Evolutionary conservation across 2,329 filamentous ascomycete species (phyloP), one percentile per base, ranked within the genome.

Genomic region (Sclerotinia minor): DNA sequence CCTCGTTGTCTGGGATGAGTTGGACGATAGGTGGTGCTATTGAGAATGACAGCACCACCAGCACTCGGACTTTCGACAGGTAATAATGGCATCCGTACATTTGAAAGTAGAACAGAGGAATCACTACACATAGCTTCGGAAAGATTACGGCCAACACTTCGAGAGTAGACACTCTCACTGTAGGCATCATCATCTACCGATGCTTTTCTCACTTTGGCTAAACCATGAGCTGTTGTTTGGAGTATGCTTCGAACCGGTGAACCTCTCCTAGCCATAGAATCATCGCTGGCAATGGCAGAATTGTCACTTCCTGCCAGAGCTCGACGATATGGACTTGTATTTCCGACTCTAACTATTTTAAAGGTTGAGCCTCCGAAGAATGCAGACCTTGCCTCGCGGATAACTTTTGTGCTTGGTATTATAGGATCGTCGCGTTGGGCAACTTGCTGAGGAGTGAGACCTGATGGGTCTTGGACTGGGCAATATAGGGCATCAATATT

Each of bases 281-380:
- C 24, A 38, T 68, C 65, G 5, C 63, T 35, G 54, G 49, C 59
- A 21, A 69, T 9, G 32, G 61, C 50, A 9, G 65, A 55, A 7
- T 68, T 54, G 35, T 73, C 71, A 45, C 65, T 66, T 59, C 73
- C 71, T 6, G 72, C 71, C 44, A 88, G 73, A 2, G 82, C 83
- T 35, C 82, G 82, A 3, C 85, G 82, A 71, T 84, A 89, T 0
- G 85, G 84, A 65, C 85, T 88, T 35, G 80, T 78, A 0, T 83
- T 83, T 32, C 84, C 80, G 69, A 86, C 85, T 38, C 84, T 80
- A 69, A 87, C 85, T 0, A 86, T 76, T 69, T 84, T 82, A 21
- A 80, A 81, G 1, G 79, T 77, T 2, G 83, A 82, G 55, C 84
- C 86, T 1, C 81, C 83, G 71, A 85, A 85, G 71, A 85, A 84